phyloP scores from a whole-genome alignment of 495 filamentous ascomycete species.

The Podospora fimiseda region DNA sequence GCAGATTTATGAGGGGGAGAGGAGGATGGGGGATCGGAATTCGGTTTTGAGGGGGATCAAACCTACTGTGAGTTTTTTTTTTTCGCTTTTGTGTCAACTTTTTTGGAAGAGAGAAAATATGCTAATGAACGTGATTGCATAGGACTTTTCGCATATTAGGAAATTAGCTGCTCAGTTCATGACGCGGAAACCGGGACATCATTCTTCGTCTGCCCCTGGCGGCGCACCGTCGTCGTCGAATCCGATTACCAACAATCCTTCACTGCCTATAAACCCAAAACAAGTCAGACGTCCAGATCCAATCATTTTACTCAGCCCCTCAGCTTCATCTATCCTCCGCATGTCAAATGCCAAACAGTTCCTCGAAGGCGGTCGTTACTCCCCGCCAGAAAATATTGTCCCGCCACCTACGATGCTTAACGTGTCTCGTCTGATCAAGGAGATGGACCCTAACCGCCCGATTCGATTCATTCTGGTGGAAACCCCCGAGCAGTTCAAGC shows the following conservation, averaged over 20 bases:
- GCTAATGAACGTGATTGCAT: constrained; percentile 1
- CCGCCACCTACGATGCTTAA: constrained; percentile 72
- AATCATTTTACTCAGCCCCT: constrained; percentile 98
- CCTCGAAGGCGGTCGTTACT: constrained; percentile 77
- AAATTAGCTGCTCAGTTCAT: constrained; percentile 80
- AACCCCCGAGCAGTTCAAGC: constrained; percentile 86
- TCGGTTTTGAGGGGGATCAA: constrained; percentile 82
- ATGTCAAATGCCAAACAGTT: constrained; percentile 97
- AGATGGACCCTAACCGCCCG: constrained; percentile 62
- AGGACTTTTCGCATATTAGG: constrained; percentile 95
- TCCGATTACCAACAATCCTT: constrained; percentile 28
- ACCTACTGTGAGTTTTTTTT: constrained; percentile 76
- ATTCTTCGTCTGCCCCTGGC: constrained; percentile 1
- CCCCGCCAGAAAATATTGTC: constrained; percentile 61
- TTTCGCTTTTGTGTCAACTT: neutral
- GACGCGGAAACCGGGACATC: constrained; percentile 45
- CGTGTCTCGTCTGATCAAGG: constrained; percentile 69
- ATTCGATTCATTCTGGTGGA: constrained; percentile 95
- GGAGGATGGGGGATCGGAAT: constrained; percentile 89
- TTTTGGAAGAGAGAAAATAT: neutral
- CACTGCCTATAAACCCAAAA: constrained; percentile 44
- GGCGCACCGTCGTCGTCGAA: constrained; percentile 25
- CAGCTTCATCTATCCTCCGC: constrained; percentile 91
- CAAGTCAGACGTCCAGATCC: constrained; percentile 66
- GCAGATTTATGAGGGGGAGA: constrained; percentile 85